These are phyloP conservation scores for Westerdykella sp. DNA, from an alignment of 2,329 filamentous ascomycete species.

Conservation along the genomic window DNA sequence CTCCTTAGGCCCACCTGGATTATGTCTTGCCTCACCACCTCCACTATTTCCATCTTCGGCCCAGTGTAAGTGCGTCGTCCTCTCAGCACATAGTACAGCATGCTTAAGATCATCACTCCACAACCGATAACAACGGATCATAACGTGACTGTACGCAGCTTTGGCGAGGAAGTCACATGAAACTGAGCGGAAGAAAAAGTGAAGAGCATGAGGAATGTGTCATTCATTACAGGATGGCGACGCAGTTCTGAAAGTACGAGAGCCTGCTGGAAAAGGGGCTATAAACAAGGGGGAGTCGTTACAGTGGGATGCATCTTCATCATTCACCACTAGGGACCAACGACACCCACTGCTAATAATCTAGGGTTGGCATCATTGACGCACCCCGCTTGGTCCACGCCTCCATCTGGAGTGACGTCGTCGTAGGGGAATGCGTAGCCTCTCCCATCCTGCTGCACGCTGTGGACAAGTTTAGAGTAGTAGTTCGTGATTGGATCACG, in stretches of 20 bases:
- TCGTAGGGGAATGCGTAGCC: constrained; percentile 66
- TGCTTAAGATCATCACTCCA: constrained; percentile 4
- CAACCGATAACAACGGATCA: not conserved
- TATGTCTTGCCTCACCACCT: not conserved
- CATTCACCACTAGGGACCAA: constrained; percentile 30
- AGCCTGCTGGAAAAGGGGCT: no score
- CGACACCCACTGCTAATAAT: constrained; percentile 45
- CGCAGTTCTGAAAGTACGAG: no score
- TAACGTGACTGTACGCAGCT: no score
- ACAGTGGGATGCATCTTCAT: no score
- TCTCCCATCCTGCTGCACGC: constrained; percentile 52
- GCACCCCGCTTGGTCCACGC: constrained; percentile 50
- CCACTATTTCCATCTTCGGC: not conserved
- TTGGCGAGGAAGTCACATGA: no score
- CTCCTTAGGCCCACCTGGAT: no score
- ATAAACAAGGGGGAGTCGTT: no score
- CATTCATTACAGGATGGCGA: no score
- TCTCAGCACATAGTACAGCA: constrained; percentile 5
- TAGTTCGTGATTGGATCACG: constrained; percentile 44
- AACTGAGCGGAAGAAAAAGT: no score
- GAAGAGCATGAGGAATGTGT: no score
- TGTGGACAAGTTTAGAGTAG: constrained; percentile 57
- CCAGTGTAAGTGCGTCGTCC: constrained; percentile 4
- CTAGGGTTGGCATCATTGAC: constrained; percentile 44
- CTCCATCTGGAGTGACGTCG: constrained; percentile 56